Base-by-base conservation (phyloP, 495 filamentous ascomycete genomes). In the Podospora pseudocomata region DNA sequence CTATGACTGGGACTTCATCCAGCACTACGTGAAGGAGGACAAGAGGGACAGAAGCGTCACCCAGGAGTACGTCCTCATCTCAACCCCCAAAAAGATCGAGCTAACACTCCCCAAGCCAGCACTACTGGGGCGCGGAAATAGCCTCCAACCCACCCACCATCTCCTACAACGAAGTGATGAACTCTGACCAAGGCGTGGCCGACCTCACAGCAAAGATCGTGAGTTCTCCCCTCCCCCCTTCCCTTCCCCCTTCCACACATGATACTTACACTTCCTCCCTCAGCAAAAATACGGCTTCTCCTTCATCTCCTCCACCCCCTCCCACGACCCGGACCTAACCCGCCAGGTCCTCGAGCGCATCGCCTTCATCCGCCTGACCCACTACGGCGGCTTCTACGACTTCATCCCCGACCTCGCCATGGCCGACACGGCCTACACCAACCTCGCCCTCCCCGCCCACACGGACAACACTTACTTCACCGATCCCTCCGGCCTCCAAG, bases 321-420 rank as follows among this genome's bases (percentile, higher is more conserved):
- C 83, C 27, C 70, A 80, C 6, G 84, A 84, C 19, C 91, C 92
- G 0, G 82, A 89, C 72, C 80, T 85, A 4, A 97, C 94, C 2
- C 71, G 92, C 73, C 66, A 78, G 30, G 81, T 97, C 5, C 81
- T 97, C 2, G 86, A 92, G 73, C 86, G 87, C 28, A 96, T 98
- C 64, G 86, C 91, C 9, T 91, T 92, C 70, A 92, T 97, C 72
- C 85, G 92, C 13, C 77, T 87, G 54, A 98, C 94, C 0, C 94
- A 98, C 75, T 98, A 97, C 75, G 94, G 92, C 69, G 93, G 91
- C 28, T 97, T 97, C 80, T 98, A 93, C 84, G 92, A 96, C 77
- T 97, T 98, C 77, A 94, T 90, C 1, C 88, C 94, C 34, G 91
- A 97, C 75, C 85, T 97, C 19, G 87, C 91, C 26, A 90, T 86